These are phyloP conservation scores for Vigna nakashimae DNA, from an alignment of 306 rosid genomes.

Conservation along the genomic window DNA sequence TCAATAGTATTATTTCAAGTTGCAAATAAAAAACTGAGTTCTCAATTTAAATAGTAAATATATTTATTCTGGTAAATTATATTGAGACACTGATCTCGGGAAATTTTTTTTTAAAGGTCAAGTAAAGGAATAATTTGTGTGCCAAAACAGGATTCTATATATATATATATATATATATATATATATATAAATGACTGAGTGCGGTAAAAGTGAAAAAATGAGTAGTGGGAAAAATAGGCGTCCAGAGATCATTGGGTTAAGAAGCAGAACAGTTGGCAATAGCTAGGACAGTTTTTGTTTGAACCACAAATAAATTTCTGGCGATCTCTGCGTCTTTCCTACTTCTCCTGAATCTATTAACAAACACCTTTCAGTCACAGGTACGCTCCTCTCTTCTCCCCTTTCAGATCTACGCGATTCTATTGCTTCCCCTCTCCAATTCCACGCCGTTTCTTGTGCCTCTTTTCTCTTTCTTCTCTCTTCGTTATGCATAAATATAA, in stretches of 20 bases:
- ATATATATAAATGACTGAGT: too few relatives aligned
- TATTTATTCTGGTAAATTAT: too few relatives aligned
- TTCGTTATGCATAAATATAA: not conserved
- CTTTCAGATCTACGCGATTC: constrained; percentile 31
- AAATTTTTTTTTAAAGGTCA: too few relatives aligned
- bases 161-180: too few relatives aligned
- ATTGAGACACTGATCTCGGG: too few relatives aligned
- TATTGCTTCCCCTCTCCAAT: not conserved
- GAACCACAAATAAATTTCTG: not conserved
- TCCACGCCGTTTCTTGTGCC: constrained; percentile 11
- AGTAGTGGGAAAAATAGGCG: not conserved
- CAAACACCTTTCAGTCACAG: not conserved
- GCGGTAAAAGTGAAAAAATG: not conserved
- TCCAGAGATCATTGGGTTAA: constrained; percentile 10
- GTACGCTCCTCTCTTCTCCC: constrained; percentile 24
- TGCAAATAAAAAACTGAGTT: too few relatives aligned
- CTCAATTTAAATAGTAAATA: too few relatives aligned
- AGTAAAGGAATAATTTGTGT: too few relatives aligned
- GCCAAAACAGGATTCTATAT: too few relatives aligned
- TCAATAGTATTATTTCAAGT: too few relatives aligned
- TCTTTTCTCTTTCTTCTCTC: not conserved
- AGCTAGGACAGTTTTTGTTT: not conserved
- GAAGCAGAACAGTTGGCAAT: not conserved
- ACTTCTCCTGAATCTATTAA: constrained; percentile 23
- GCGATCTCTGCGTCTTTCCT: constrained; percentile 23